Evolutionary conservation across 179 eudicot species (phyloP), one percentile per base, ranked within the genome.

Genomic region (Nepenthes alata): DNA sequence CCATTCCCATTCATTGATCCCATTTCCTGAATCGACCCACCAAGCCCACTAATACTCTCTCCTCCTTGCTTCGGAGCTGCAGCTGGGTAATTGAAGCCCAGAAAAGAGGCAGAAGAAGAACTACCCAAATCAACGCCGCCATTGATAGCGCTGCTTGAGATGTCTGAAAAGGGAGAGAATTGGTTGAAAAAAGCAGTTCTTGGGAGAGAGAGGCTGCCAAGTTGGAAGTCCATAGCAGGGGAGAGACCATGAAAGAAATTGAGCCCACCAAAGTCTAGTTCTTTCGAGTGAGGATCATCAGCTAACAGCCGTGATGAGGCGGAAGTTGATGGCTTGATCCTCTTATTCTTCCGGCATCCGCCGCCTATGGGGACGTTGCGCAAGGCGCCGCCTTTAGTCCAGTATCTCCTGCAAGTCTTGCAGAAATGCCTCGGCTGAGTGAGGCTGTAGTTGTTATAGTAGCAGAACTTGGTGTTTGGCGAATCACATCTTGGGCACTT

Each of bases 301-400:
- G 45, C 45, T 5, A 38, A 51, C 2, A 53, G 62, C 41, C 61
- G 53, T 0, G 85, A 78, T 9, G 73, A 37, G 6, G 77, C 53
- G 2, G 80, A 44, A 6, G 70, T 0, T 2, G 62, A 11, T 11
- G 72, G 11, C 56, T 66, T 82, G 36, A 61, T 58, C 57, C 76
- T 86, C 74, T 86, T 89, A 77, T 71, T 76, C 38, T 86, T 89
- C 37, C 95, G 77, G 64, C 88, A 82, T 12, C 88, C 87, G 14
- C 96, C 96, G 35, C 96, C 96, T 35, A 89, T 64, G 25, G 96
- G 96, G 58, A 86, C 88, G 72, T 76, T 89, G 34, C 96, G 82
- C 14, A 89, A 72, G 37, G 96, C 86, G 35, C 96, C 96, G 3
- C 96, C 96, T 54, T 74, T 72, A 0, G 96, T 89, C 96, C 95